Conservation (phyloP, 2,329 filamentous ascomycete genomes). For the Stagonosporopsis rhizophila region DNA sequence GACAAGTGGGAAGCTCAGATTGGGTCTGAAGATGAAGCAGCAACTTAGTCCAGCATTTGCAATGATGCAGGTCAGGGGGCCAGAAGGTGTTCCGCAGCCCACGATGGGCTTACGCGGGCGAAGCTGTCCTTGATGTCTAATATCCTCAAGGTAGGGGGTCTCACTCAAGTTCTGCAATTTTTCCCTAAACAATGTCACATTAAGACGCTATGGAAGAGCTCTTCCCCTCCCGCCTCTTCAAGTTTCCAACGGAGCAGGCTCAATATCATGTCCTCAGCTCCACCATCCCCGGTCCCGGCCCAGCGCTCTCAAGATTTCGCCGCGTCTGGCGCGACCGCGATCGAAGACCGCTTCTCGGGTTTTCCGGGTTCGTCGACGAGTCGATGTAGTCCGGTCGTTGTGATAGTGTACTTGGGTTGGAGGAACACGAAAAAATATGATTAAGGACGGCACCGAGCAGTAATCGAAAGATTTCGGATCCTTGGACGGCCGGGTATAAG, state of each 20-base stretch:
- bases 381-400: not conserved
- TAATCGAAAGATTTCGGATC: not conserved
- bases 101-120: too few relatives aligned
- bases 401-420: not conserved
- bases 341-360: not conserved
- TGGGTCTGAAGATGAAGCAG: too few relatives aligned
- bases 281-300: not conserved
- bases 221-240: not conserved
- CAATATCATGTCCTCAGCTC: not conserved
- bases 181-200: too few relatives aligned
- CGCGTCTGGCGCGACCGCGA: too few relatives aligned
- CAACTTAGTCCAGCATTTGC: too few relatives aligned
- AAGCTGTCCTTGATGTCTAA: too few relatives aligned
- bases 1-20: too few relatives aligned
- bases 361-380: too few relatives aligned
- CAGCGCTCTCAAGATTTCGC: not conserved
- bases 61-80: too few relatives aligned
- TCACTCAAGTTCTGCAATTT: too few relatives aligned
- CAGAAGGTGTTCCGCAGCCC: too few relatives aligned
- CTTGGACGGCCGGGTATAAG: not conserved
- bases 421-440: not conserved
- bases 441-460: not conserved
- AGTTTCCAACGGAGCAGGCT: not conserved
- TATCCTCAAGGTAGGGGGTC: too few relatives aligned
- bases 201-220: not conserved